A percentile compares a stretch with the other conserved stretches of the same genome.
Conservation (phyloP, 2,329 filamentous ascomycete species). For the Dichotomopilus funicola region DNA sequence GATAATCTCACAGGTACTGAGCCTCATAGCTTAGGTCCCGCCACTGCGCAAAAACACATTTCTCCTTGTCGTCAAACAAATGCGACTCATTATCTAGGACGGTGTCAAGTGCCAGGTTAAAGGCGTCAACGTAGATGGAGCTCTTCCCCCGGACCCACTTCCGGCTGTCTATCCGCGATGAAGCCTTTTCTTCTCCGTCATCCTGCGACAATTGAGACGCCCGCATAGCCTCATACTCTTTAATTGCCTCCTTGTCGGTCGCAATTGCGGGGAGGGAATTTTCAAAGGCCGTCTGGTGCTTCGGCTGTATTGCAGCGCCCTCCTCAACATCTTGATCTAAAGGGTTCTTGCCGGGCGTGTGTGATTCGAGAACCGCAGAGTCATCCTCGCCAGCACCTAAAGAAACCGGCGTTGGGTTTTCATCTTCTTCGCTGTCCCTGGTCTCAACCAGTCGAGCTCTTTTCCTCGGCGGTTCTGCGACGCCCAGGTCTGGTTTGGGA, state of each 20-base stretch:
- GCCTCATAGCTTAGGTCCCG: constrained; percentile 68
- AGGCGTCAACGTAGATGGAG: constrained; percentile 95
- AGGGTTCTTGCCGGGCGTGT: not conserved
- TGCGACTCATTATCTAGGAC: constrained; percentile 85
- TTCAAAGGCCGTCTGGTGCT: constrained; percentile 57
- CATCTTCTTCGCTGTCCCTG: constrained; percentile 28
- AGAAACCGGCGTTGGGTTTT: constrained; percentile 7
- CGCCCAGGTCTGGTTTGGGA: constrained; percentile 10
- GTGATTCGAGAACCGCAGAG: no score
- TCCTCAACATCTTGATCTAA: not conserved
- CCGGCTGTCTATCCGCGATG: constrained; percentile 43
- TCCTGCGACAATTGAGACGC: constrained; percentile 43
- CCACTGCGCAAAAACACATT: constrained; percentile 72
- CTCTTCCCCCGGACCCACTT: constrained; percentile 70
- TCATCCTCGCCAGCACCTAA: constrained; percentile 2
- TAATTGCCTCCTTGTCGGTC: constrained; percentile 64
- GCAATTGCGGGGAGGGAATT: constrained; percentile 62
- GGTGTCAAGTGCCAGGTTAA: constrained; percentile 84
- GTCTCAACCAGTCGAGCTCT: constrained; percentile 28
- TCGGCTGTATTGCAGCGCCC: not conserved
- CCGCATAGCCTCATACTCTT: constrained; percentile 68
- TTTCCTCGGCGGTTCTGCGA: constrained; percentile 30
- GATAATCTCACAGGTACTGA: constrained; percentile 69
- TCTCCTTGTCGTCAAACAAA: constrained; percentile 76
- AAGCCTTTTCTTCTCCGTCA: constrained; percentile 36